Conservation (phyloP, 208 protist genomes). For the Trypanosoma avium region DNA sequence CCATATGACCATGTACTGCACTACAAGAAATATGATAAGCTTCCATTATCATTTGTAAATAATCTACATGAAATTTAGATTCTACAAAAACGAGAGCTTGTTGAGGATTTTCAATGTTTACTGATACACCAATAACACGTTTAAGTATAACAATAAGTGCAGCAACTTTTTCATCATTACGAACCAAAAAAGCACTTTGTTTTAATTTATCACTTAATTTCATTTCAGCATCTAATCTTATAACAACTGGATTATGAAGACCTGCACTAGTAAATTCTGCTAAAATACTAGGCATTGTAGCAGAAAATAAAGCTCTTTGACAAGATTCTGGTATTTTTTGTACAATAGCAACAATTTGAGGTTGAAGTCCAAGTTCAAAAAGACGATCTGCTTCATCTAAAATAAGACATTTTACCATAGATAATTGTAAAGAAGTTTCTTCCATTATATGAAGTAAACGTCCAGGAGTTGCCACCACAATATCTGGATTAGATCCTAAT, state of each 20-base stretch:
- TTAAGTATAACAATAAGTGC: conserved; percentile 94
- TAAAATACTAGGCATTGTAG: conserved; percentile 97
- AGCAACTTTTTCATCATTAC: conserved; percentile 95
- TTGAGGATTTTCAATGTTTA: conserved; percentile 2
- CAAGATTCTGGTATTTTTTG: conserved; percentile 90
- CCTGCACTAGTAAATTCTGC: conserved; percentile 98
- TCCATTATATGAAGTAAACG: conserved; percentile 97
- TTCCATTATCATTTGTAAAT: conserved; percentile 92
- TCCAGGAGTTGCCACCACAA: conserved; percentile 99
- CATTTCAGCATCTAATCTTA: conserved; percentile 97
- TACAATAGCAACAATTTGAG: conserved; percentile 97
- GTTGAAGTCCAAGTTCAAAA: conserved; percentile 98
- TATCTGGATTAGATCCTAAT: conserved; percentile 97
- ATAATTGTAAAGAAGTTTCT: conserved; percentile 93
- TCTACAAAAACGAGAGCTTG: conserved; percentile 98
- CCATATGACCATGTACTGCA: conserved; percentile 97
- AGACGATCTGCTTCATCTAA: conserved; percentile 99
- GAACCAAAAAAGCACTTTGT: conserved; percentile 92
- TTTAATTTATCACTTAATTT: conserved; percentile 95
- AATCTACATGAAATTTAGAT: conserved; percentile 98
- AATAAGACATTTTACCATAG: conserved; percentile 94
- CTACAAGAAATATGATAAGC: conserved; percentile 65
- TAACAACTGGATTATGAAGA: conserved; percentile 95
- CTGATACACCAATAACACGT: conserved; percentile 72
- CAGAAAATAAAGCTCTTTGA: conserved; percentile 98